Percentiles rank a stretch among this genome's conserved stretches.
These are phyloP conservation scores for Dendrobium catenatum DNA, from an alignment of 106 monocot genomes.

Conservation along the genomic window DNA sequence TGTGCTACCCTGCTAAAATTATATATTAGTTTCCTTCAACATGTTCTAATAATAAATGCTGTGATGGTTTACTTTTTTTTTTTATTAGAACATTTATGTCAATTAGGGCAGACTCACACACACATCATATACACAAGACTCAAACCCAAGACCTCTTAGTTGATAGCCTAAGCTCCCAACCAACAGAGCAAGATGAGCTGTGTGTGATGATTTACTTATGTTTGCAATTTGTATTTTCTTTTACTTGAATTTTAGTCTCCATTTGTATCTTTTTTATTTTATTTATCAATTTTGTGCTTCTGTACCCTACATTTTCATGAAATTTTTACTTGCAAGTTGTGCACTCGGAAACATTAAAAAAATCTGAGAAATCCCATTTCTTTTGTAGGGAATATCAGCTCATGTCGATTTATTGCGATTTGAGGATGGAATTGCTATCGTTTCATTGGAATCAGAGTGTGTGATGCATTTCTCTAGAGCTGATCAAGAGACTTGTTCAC, in stretches of 20 bases:
- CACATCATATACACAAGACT: too few relatives aligned
- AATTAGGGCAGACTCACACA: too few relatives aligned
- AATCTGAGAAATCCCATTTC: neutral
- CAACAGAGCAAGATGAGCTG: too few relatives aligned
- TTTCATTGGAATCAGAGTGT: conserved; percentile 82
- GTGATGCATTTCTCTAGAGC: conserved; percentile 79
- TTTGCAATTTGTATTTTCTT: neutral
- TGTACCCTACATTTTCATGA: neutral
- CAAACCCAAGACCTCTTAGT: too few relatives aligned
- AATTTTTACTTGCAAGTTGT: too few relatives aligned
- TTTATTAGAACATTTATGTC: too few relatives aligned
- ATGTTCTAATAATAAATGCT: too few relatives aligned
- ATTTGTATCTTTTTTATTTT: neutral
- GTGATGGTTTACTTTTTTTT: too few relatives aligned
- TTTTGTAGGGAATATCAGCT: conserved; percentile 75
- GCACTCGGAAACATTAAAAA: neutral
- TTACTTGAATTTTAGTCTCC: neutral
- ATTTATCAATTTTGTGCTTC: neutral
- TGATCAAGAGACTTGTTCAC: neutral
- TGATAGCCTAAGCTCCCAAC: too few relatives aligned
- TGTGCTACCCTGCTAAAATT: too few relatives aligned
- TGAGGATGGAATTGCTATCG: conserved; percentile 89
- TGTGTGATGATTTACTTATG: too few relatives aligned
- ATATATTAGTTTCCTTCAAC: too few relatives aligned
- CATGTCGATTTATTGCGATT: conserved; percentile 91